Conservation (phyloP, 1,284 basidiomycete species). For the Ceratobasidium sp. region DNA sequence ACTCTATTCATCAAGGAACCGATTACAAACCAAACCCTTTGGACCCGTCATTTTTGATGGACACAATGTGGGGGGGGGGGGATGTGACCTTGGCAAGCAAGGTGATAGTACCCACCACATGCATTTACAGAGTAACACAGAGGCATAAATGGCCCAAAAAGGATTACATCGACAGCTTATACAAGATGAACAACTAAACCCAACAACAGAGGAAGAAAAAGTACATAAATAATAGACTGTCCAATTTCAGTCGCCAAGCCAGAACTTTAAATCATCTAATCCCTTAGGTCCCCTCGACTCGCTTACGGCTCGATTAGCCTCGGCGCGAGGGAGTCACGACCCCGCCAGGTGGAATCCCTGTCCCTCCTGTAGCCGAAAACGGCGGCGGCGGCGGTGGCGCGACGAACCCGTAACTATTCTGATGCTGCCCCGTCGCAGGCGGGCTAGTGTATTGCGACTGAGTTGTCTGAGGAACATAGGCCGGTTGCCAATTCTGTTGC, state of each 20-base stretch:
- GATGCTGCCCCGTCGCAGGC: slow-evolving; percentile 8
- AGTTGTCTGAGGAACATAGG: slow-evolving; percentile 17
- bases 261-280: background rate
- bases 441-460: slow-evolving; percentile 7
- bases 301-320: background rate
- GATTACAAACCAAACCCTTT: too few species aligned
- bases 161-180: background rate
- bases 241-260: background rate
- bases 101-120: too few species aligned
- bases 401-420: slow-evolving; percentile 19
- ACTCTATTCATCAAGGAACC: too few species aligned
- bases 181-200: background rate
- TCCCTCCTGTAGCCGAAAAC: background rate
- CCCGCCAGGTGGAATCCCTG: slow-evolving; percentile 15
- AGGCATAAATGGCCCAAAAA: too few species aligned
- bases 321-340: slow-evolving; percentile 37
- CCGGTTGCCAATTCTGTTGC: slow-evolving; percentile 27
- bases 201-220: background rate
- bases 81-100: too few species aligned
- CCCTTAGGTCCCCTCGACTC: background rate
- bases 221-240: background rate
- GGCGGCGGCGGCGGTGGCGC: slow-evolving; percentile 28
- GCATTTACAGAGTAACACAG: too few species aligned
- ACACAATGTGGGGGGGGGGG: too few species aligned
- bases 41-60: too few species aligned